phyloP scores from a whole-genome alignment of 2,329 filamentous ascomycete genomes.

The Hypoxylon sp. region DNA sequence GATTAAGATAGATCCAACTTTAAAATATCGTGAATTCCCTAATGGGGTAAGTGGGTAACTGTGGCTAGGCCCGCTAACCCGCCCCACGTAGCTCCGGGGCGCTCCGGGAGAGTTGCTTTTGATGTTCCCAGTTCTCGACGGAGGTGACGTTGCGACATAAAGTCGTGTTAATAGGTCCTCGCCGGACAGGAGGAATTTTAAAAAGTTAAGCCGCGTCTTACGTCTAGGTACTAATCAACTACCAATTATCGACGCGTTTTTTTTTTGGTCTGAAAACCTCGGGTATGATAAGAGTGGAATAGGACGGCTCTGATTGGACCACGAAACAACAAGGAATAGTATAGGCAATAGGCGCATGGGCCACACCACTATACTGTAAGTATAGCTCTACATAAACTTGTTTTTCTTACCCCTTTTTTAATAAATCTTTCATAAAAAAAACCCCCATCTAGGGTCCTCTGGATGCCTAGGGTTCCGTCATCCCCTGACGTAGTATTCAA shows the following conservation, averaged over 20 bases:
- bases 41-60: slow-evolving; percentile 27
- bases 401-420: slow-evolving; percentile 29
- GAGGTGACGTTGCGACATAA: slow-evolving; percentile 4
- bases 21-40: slow-evolving; percentile 13
- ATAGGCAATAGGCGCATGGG: slow-evolving; percentile 24
- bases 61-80: background rate
- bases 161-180: too few relatives aligned
- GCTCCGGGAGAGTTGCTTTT: too few relatives aligned
- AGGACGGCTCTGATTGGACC: slow-evolving; percentile 9
- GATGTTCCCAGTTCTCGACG: too few relatives aligned
- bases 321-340: too few relatives aligned
- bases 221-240: background rate
- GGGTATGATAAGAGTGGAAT: slow-evolving; percentile 2
- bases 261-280: slow-evolving; percentile 14
- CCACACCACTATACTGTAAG: slow-evolving; percentile 5
- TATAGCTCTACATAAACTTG: slow-evolving; percentile 22
- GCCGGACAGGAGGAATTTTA: slow-evolving; percentile 10
- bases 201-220: slow-evolving; percentile 19
- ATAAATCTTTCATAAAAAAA: slow-evolving; percentile 24
- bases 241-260: slow-evolving; percentile 2
- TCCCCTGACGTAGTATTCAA: slow-evolving; percentile 27
- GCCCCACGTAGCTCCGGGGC: slow-evolving; percentile 15
- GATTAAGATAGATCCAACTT: too few relatives aligned
- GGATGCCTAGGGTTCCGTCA: slow-evolving; percentile 1
- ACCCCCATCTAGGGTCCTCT: slow-evolving; percentile 16